Evolutionary conservation across 2,329 filamentous ascomycete genomes (phyloP).

Genomic region (Nothopassalora personata): DNA sequence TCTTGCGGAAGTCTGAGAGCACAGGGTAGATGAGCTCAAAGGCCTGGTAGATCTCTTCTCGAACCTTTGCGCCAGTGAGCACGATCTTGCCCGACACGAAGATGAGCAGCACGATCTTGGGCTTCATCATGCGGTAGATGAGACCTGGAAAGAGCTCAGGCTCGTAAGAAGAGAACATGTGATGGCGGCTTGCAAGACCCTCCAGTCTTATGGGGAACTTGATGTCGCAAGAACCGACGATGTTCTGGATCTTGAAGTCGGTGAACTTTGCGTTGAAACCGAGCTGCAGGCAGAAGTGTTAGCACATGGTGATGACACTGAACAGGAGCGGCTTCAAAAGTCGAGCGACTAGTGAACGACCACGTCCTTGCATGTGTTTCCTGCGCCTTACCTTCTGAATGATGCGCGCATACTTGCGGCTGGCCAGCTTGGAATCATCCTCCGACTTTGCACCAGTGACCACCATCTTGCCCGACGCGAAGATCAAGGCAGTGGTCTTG

Average conservation of each 20-base stretch:
- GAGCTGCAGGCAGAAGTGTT: conserved; percentile 8
- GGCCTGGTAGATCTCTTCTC: conserved; percentile 95
- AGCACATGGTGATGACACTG: not conserved
- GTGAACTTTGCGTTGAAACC: conserved; percentile 50
- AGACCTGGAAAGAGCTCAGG: conserved; percentile 97
- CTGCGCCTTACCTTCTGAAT: conserved; percentile 69
- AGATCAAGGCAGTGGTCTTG: conserved; percentile 97
- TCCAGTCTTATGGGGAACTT: conserved; percentile 98
- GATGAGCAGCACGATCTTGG: conserved; percentile 91
- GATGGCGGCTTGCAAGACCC: conserved; percentile 91
- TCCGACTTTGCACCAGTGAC: conserved; percentile 97
- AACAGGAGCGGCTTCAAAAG: conserved; percentile 38
- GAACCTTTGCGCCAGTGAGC: conserved; percentile 92
- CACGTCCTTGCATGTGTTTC: not conserved
- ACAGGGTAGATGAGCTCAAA: conserved; percentile 98
- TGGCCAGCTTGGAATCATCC: conserved; percentile 94
- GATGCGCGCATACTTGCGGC: conserved; percentile 95
- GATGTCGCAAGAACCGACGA: conserved; percentile 97
- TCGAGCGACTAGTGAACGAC: not conserved
- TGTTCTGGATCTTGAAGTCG: conserved; percentile 99
- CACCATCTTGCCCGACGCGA: conserved; percentile 98
- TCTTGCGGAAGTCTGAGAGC: conserved; percentile 26
- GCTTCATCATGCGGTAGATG: conserved; percentile 99
- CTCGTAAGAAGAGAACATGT: conserved; percentile 99
- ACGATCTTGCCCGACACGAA: conserved; percentile 99